Evolutionary conservation across 2,329 filamentous ascomycete genomes (phyloP), one percentile per base, ranked within the genome.

Genomic region (Mollisia scopiformis): DNA sequence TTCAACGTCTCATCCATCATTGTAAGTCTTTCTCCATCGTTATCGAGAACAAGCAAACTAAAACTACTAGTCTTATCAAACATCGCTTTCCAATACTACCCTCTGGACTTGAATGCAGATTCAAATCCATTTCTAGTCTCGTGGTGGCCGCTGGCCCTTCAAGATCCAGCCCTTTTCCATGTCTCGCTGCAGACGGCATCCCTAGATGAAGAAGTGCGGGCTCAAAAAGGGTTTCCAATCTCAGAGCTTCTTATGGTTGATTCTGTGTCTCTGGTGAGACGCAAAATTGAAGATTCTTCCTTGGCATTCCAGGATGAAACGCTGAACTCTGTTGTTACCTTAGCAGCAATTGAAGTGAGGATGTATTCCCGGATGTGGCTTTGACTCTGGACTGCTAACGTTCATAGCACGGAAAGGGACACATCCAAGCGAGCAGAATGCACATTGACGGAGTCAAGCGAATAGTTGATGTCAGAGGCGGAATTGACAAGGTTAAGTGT

Each of bases 11-110:
- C n/a, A 85, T 86, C 27, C 78, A 84, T 64, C 76, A 76, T 66
- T 86, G 84, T 85, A 77, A 62, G 76, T 77, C 6, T 8, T 43
- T 52, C 25, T 46, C 6, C 33, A 47, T 61, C 35, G 35, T n/a
- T 13, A 25, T 37, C n/a, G 47, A 6, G 10, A 19, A 10, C 21
- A 58, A 39, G 37, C 10, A 61, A 54, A 66, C 73, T 59, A 55
- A 65, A 71, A 2, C n/a, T 28, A 41, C 13, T 57, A 85, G 84
- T 87, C 62, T 73, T 85, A 3, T 77, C 79, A 43, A 84, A 81
- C 47, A 86, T 87, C 50, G 82, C 83, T 0, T 86, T 86, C 54
- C 80, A 85, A 63, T 86, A 86, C 66, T 86, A 86, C 65, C 84
- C 84, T 0, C 74, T 85, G 21, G 84, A 86, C 55, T 73, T 84